Percentiles rank a stretch among this genome's conserved stretches.
phyloP scores from a whole-genome alignment of 257 asterid species.

The Gardenia jasminoides region DNA sequence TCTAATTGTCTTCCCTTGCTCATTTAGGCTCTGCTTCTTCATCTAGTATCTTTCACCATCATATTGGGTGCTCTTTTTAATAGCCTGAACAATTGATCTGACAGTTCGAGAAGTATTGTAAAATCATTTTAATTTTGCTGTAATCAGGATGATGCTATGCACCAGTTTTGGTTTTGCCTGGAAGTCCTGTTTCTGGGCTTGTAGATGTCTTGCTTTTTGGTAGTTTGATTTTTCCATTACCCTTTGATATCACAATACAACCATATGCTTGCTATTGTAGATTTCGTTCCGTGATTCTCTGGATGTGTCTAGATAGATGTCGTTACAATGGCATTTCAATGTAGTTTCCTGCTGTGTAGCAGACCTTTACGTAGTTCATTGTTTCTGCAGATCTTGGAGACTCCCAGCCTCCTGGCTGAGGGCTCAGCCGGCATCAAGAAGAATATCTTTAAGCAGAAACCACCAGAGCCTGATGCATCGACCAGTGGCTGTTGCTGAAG shows the following conservation, averaged over 20 bases:
- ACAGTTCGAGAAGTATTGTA: background rate
- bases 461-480: conserved; percentile 66
- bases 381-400: conserved; percentile 74
- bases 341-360: background rate
- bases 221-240: background rate
- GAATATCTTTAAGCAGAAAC: conserved; percentile 93
- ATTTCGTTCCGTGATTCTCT: background rate
- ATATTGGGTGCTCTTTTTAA: background rate
- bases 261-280: background rate
- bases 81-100: background rate
- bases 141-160: no score
- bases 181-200: background rate
- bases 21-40: background rate
- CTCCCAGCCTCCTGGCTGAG: conserved; percentile 82
- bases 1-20: background rate
- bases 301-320: background rate
- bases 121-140: background rate
- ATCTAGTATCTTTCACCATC: background rate
- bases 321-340: background rate
- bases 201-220: conserved; percentile 1
- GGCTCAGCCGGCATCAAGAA: conserved; percentile 69
- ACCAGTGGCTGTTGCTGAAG: conserved; percentile 83
- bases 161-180: background rate
- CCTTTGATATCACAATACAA: background rate
- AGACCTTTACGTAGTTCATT: background rate